A percentile compares a stretch with the other conserved stretches of the same genome.
Conservation (phyloP, 2,329 filamentous ascomycete genomes). For the Harringtonia aguacate region DNA sequence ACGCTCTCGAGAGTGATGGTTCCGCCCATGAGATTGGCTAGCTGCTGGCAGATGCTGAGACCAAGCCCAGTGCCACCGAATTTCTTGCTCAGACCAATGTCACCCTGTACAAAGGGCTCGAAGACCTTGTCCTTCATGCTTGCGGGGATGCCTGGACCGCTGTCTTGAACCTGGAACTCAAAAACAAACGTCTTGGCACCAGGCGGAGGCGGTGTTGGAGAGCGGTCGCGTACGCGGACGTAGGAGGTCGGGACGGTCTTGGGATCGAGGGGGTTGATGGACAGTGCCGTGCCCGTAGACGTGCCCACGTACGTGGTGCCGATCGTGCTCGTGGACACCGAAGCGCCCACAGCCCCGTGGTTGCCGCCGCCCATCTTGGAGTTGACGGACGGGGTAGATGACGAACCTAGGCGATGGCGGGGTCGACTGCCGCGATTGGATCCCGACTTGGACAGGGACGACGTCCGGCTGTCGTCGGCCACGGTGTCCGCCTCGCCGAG, state of each 20-base stretch:
- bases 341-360: constrained; percentile 13
- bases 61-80: constrained; percentile 83
- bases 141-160: constrained; percentile 73
- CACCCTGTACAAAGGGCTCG: constrained; percentile 91
- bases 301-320: constrained; percentile 15
- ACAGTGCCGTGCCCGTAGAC: constrained; percentile 40
- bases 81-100: constrained; percentile 78
- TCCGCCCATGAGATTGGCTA: constrained; percentile 76
- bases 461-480: constrained; percentile 36
- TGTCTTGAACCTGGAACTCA: constrained; percentile 83
- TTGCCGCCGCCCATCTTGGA: constrained; percentile 27
- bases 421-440: constrained; percentile 29
- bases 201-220: constrained; percentile 48
- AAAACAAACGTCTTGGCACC: constrained; percentile 60
- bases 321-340: constrained; percentile 11
- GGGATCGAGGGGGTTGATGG: constrained; percentile 53
- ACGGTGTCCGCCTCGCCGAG: constrained; percentile 43
- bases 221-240: constrained; percentile 40
- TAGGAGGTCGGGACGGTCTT: constrained; percentile 32
- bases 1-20: constrained; percentile 61
- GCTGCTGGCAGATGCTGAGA: constrained; percentile 78
- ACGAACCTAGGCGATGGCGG: constrained; percentile 35
- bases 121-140: constrained; percentile 75
- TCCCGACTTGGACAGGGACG: constrained; percentile 37
- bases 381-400: constrained; percentile 37